phyloP scores from a whole-genome alignment of 2,329 filamentous ascomycete species.

The Pezicula neosporulosa region DNA sequence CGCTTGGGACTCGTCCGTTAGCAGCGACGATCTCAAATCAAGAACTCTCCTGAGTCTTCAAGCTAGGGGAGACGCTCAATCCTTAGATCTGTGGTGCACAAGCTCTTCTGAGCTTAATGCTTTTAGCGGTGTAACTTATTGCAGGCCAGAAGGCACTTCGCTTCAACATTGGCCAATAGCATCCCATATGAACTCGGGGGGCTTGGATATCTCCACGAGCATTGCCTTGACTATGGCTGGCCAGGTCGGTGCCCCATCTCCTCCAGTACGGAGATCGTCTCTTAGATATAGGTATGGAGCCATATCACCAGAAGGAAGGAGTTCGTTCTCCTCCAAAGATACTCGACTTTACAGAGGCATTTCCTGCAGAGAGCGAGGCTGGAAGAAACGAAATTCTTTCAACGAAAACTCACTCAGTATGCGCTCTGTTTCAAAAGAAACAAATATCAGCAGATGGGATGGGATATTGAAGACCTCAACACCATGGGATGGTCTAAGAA shows the following conservation, averaged over 20 bases:
- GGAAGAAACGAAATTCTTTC: conserved; percentile 10
- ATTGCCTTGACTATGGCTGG: conserved; percentile 16
- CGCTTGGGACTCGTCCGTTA: too few relatives aligned
- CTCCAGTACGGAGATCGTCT: conserved; percentile 5
- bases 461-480: conserved; percentile 27
- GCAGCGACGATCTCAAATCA: too few relatives aligned
- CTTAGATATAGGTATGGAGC: not conserved
- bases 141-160: not conserved
- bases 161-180: not conserved
- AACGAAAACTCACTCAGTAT: conserved; percentile 4
- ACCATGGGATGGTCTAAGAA: conserved; percentile 41
- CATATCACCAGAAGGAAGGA: not conserved
- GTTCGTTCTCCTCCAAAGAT: conserved; percentile 6
- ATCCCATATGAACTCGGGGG: conserved; percentile 10
- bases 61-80: too few relatives aligned
- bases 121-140: not conserved
- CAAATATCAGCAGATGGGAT: conserved; percentile 32
- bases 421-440: conserved; percentile 11
- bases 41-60: too few relatives aligned
- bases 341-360: conserved; percentile 18
- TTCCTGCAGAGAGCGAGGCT: conserved; percentile 17
- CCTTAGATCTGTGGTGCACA: too few relatives aligned
- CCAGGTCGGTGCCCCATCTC: not conserved
- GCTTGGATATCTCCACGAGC: too few relatives aligned
- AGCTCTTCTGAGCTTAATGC: too few relatives aligned